A percentile compares a stretch with the other conserved stretches of the same genome.
These are phyloP conservation scores for Cytospora schulzeri DNA, from an alignment of 2,329 filamentous ascomycete genomes.

Conservation along the genomic window DNA sequence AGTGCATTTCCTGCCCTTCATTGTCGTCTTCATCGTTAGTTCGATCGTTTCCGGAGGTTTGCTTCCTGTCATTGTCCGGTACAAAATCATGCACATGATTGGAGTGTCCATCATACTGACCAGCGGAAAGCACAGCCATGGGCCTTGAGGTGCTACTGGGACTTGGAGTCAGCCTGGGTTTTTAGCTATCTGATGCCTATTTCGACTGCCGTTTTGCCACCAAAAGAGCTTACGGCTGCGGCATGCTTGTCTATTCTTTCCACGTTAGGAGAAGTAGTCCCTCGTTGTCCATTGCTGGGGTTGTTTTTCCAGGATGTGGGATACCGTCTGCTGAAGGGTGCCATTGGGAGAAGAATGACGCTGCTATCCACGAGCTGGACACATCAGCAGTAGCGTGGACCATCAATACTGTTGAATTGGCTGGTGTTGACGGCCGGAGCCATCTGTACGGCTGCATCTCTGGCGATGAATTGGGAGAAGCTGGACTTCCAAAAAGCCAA, in stretches of 20 bases:
- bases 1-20: not conserved
- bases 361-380: not conserved
- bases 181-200: not conserved
- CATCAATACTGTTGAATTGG: not conserved
- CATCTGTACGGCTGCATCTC: not conserved
- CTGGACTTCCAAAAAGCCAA: not conserved
- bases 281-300: not conserved
- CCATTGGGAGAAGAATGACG: not conserved
- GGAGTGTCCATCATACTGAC: not conserved
- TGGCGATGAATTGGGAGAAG: constrained; percentile 1
- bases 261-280: not conserved
- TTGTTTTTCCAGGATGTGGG: constrained; percentile 5
- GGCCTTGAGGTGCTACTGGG: not conserved
- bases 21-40: not conserved
- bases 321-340: not conserved
- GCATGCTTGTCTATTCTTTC: not conserved
- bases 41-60: not conserved
- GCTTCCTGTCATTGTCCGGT: not conserved
- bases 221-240: not conserved
- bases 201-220: not conserved
- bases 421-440: not conserved
- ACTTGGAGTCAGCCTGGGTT: not conserved
- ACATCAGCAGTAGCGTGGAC: not conserved
- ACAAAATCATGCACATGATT: not conserved
- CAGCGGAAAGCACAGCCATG: not conserved